Evolutionary conservation across 148 eudicot genomes (phyloP).

Genomic region (Camellia sinensis): DNA sequence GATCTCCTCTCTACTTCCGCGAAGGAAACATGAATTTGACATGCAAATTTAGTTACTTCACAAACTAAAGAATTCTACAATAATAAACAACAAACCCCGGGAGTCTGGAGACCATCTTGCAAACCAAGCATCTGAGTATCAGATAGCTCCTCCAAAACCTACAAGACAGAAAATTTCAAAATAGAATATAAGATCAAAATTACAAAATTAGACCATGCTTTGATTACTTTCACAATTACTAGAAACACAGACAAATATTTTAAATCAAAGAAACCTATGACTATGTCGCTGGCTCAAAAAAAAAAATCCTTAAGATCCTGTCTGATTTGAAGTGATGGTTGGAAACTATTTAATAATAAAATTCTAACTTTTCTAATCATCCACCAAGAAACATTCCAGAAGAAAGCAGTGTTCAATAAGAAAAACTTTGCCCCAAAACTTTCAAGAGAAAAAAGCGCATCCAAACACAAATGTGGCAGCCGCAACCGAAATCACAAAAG

Average conservation of each 20-base stretch:
- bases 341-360: neutral
- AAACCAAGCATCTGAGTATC: conserved; percentile 48
- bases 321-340: neutral
- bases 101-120: conserved; percentile 74
- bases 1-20: neutral
- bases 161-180: conserved; percentile 10
- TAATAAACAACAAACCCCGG: conserved; percentile 41
- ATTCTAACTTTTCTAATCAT: neutral
- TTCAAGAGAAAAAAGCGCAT: neutral
- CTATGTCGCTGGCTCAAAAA: conserved; percentile 5
- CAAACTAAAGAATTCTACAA: neutral
- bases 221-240: neutral
- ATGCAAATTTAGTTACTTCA: neutral
- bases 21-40: neutral
- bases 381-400: conserved; percentile 6
- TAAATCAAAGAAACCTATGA: neutral
- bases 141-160: conserved; percentile 55
- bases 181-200: neutral
- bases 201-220: conserved; percentile 5
- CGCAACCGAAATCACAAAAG: conserved; percentile 13
- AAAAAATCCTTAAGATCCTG: neutral
- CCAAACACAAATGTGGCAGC: neutral
- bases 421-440: neutral
- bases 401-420: conserved; percentile 4
- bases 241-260: neutral